Evolutionary conservation across 2,329 filamentous ascomycete genomes (phyloP), one percentile per base, ranked within the genome.

Genomic region (Mollisia scopiformis): DNA sequence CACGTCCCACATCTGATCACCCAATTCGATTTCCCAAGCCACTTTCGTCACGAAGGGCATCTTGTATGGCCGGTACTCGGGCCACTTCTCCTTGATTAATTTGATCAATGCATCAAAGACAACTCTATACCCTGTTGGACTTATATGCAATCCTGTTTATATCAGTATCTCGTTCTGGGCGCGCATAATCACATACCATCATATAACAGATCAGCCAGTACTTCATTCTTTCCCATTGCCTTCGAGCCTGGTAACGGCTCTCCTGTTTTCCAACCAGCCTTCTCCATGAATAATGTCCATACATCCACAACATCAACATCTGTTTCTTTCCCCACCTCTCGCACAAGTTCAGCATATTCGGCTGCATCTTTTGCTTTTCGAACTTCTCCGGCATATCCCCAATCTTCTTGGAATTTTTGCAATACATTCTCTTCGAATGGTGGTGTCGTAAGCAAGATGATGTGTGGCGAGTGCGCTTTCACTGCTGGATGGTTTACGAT

Each of bases 361-460:
- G 81, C 68, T 23, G 84, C 81, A 65, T 79, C 83, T 68, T 79
- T 79, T 67, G 75, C 78, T 19, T 59, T 53, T 53, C 63, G 31
- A 8, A 62, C 55, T 8, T 58, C 52, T 41, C 61, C 71, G 85
- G 83, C 33, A 81, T 74, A 62, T 72, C 72, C 55, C 80, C 79
- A 37, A 85, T 55, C 50, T 28, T 55, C 41, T 43, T 54, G 57
- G 5, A 51, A 55, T 25, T 62, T 58, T 21, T 37, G 47, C 5
- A 66, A 76, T 62, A 88, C 84, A 73, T 92, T 88, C 76, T 96
- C 88, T 69, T 96, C 90, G 46, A 95, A 77, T 0, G 93, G 93
- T 1, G 93, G 90, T n/a, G 93, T 92, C 0, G 91, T 89, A 47
- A 97, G 81, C 7, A 98, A 79, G 49, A 97, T 82, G 56, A 92